Conservation (phyloP, 257 asterid genomes). For the Handroanthus guayacan region DNA sequence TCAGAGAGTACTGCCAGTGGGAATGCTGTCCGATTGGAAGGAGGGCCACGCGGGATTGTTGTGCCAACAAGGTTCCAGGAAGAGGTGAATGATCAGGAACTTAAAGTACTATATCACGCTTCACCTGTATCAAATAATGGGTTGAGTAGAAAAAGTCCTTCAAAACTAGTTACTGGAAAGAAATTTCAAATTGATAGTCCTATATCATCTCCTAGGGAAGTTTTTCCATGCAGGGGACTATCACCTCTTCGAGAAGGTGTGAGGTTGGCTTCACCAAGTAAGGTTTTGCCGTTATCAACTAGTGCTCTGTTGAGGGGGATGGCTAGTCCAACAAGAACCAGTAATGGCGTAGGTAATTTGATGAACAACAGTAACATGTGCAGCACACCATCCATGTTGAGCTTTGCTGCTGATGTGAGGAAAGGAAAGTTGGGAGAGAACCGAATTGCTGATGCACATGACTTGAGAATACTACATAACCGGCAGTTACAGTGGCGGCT, state of each 20-base stretch:
- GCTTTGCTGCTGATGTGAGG: slow-evolving; percentile 68
- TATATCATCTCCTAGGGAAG: slow-evolving; percentile 56
- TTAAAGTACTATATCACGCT: slow-evolving; percentile 51
- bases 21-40: slow-evolving; percentile 36
- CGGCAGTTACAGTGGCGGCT: slow-evolving; percentile 86
- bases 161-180: slow-evolving; percentile 51
- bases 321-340: slow-evolving; percentile 66
- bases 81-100: slow-evolving; percentile 49
- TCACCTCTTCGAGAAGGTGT: slow-evolving; percentile 75
- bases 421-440: slow-evolving; percentile 77
- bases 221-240: slow-evolving; percentile 49
- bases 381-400: slow-evolving; percentile 60
- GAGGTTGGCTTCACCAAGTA: slow-evolving; percentile 78
- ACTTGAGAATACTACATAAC: slow-evolving; percentile 68
- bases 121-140: slow-evolving; percentile 54
- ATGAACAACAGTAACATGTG: slow-evolving; percentile 45
- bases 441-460: slow-evolving; percentile 73
- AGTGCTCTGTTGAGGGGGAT: slow-evolving; percentile 59
- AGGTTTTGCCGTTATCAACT: slow-evolving; percentile 44
- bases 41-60: slow-evolving; percentile 56
- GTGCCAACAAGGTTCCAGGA: slow-evolving; percentile 72
- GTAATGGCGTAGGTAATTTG: slow-evolving; percentile 51
- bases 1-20: slow-evolving; percentile 46
- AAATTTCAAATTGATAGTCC: slow-evolving; percentile 53
- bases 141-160: slow-evolving; percentile 41